These are phyloP conservation scores for Aspergillus egyptiacus DNA, from an alignment of 495 filamentous ascomycete species.

Conservation along the genomic window DNA sequence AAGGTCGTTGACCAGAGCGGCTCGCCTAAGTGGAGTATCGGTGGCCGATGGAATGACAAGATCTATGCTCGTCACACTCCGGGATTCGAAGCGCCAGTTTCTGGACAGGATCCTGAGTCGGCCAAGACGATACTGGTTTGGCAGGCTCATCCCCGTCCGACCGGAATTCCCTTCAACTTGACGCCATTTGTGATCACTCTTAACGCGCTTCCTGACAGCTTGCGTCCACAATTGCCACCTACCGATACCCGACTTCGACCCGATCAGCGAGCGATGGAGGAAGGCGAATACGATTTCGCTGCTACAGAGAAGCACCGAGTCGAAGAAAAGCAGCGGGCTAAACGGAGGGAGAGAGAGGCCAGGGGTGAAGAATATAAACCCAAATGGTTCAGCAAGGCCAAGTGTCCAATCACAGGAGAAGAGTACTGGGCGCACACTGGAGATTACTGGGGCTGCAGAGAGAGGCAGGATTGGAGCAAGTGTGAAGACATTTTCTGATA, in stretches of 20 bases:
- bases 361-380: constrained; percentile 76
- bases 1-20: constrained; percentile 72
- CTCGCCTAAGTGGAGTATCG: constrained; percentile 76
- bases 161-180: constrained; percentile 89
- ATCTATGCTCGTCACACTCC: constrained; percentile 91
- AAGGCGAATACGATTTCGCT: constrained; percentile 88
- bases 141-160: constrained; percentile 76
- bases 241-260: constrained; percentile 88
- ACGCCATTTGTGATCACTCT: constrained; percentile 94
- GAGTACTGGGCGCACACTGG: constrained; percentile 84
- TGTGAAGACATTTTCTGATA: constrained; percentile 57
- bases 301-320: constrained; percentile 91
- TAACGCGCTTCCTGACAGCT: constrained; percentile 74
- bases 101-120: constrained; percentile 45
- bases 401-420: constrained; percentile 76
- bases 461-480: constrained; percentile 45
- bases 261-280: constrained; percentile 98
- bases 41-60: constrained; percentile 95
- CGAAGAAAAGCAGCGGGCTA: constrained; percentile 86
- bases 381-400: constrained; percentile 73
- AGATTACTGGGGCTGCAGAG: constrained; percentile 71
- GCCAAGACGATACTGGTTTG: constrained; percentile 81
- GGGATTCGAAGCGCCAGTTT: constrained; percentile 73
- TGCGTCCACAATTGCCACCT: constrained; percentile 70
- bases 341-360: constrained; percentile 63